phyloP scores from a whole-genome alignment of 257 asterid genomes.

The Plantago ovata region DNA sequence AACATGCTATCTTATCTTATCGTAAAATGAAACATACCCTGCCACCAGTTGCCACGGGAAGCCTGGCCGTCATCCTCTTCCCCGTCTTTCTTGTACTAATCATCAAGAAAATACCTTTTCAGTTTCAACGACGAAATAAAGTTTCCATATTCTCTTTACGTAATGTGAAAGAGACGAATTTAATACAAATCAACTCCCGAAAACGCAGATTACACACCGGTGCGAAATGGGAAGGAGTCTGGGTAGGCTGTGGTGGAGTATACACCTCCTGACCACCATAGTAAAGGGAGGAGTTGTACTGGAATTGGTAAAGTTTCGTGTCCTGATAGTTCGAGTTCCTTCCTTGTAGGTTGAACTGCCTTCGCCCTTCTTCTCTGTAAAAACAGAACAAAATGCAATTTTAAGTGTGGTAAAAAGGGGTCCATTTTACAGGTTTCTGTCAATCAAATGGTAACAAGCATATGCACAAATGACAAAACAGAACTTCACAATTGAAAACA shows the following conservation, averaged over 20 bases:
- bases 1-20: background rate
- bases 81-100: slow-evolving; percentile 6
- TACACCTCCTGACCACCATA: slow-evolving; percentile 87
- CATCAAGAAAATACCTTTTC: background rate
- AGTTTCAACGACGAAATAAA: background rate
- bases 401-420: too few species aligned
- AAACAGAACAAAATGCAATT: background rate
- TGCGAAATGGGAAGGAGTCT: slow-evolving; percentile 34
- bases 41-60: slow-evolving; percentile 9
- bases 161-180: too few species aligned
- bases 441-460: background rate
- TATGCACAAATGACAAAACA: slow-evolving; percentile 2
- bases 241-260: slow-evolving; percentile 48
- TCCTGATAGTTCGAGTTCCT: slow-evolving; percentile 40
- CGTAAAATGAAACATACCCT: background rate
- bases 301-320: slow-evolving; percentile 55
- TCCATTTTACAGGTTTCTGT: too few species aligned
- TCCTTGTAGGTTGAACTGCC: slow-evolving; percentile 31
- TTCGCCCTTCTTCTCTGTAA: slow-evolving; percentile 25
- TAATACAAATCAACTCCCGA: background rate
- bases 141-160: too few species aligned
- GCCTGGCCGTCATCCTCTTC: slow-evolving; percentile 10
- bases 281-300: slow-evolving; percentile 78
- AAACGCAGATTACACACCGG: slow-evolving; percentile 41
- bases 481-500: background rate